Evolutionary conservation across 1,284 basidiomycete species (phyloP).

Genomic region (Stygiomarasmius scandens): DNA sequence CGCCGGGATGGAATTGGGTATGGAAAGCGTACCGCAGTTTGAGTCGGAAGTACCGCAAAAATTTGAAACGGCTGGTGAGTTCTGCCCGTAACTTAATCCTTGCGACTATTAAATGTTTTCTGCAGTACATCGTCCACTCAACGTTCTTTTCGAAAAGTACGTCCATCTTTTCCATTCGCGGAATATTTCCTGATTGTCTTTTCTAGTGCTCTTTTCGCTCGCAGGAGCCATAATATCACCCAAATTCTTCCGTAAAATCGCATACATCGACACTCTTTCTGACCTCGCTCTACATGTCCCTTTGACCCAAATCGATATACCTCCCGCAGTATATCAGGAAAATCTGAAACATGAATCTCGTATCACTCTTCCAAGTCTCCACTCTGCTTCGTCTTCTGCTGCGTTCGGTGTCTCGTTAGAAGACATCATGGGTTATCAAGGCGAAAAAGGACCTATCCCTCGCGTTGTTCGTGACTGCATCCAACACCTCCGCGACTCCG

Average conservation of each 20-base stretch:
- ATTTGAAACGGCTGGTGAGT: conserved; percentile 77
- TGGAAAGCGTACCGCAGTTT: conserved; percentile 87
- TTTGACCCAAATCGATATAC: conserved; percentile 82
- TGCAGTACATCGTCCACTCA: conserved; percentile 81
- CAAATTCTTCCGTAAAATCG: conserved; percentile 85
- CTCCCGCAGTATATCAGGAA: conserved; percentile 79
- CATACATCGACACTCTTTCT: conserved; percentile 74
- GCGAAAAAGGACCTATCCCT: conserved; percentile 79
- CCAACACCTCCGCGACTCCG: conserved; percentile 67
- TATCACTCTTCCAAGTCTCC: conserved; percentile 58
- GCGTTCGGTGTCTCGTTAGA: conserved; percentile 81
- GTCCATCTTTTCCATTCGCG: too few species aligned
- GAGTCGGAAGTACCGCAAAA: conserved; percentile 84
- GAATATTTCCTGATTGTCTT: too few species aligned
- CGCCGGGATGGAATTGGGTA: conserved; percentile 86
- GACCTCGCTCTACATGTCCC: conserved; percentile 76
- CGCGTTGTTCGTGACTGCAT: conserved; percentile 78
- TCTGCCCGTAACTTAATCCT: conserved; percentile 10
- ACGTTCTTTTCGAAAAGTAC: conserved; percentile 88
- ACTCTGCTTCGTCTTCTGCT: conserved; percentile 42
- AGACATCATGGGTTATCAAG: conserved; percentile 79
- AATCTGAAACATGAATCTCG: conserved; percentile 72
- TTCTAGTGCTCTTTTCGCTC: conserved; percentile 2
- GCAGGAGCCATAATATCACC: conserved; percentile 47
- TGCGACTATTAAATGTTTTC: neutral